These are phyloP conservation scores for Daldinia caldariorum DNA, from an alignment of 495 filamentous ascomycete species.

Conservation along the genomic window DNA sequence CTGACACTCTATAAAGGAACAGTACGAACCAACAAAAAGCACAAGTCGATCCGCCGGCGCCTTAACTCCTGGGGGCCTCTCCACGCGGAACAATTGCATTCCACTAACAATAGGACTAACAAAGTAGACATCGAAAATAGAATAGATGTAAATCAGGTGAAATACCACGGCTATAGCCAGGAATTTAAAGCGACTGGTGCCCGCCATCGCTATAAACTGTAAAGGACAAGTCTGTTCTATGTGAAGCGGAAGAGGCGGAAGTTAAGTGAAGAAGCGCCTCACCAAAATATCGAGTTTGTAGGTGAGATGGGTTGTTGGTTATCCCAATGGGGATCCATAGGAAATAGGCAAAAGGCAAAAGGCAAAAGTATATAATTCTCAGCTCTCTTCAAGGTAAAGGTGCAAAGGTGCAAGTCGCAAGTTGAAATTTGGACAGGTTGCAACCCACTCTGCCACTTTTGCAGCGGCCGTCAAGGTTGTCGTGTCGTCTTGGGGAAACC, in stretches of 20 bases:
- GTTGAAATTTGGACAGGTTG: conserved; percentile 28
- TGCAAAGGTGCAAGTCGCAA: neutral
- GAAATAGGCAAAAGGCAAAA: conserved; percentile 14
- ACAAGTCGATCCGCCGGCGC: conserved; percentile 90
- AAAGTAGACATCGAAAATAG: conserved; percentile 99
- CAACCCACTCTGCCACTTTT: conserved; percentile 14
- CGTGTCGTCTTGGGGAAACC: conserved; percentile 27
- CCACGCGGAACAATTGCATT: conserved; percentile 82
- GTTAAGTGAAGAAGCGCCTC: conserved; percentile 12
- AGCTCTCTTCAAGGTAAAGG: conserved; percentile 1
- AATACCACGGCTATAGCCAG: conserved; percentile 91
- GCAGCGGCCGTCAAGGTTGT: conserved; percentile 34
- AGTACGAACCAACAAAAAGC: conserved; percentile 83
- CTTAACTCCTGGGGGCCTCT: conserved; percentile 66
- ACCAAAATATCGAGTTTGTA: conserved; percentile 6
- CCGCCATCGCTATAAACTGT: conserved; percentile 67
- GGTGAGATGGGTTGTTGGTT: conserved; percentile 17
- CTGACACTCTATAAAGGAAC: neutral
- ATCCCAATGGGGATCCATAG: conserved; percentile 31
- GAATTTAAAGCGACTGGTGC: conserved; percentile 86
- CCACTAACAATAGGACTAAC: conserved; percentile 97
- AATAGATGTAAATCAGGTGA: conserved; percentile 92
- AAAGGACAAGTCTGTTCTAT: conserved; percentile 9
- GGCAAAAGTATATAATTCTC: conserved; percentile 33
- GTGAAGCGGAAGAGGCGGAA: conserved; percentile 24